These are phyloP conservation scores for Pseudocercospora ulei DNA, from an alignment of 2,329 filamentous ascomycete species.

Conservation along the genomic window DNA sequence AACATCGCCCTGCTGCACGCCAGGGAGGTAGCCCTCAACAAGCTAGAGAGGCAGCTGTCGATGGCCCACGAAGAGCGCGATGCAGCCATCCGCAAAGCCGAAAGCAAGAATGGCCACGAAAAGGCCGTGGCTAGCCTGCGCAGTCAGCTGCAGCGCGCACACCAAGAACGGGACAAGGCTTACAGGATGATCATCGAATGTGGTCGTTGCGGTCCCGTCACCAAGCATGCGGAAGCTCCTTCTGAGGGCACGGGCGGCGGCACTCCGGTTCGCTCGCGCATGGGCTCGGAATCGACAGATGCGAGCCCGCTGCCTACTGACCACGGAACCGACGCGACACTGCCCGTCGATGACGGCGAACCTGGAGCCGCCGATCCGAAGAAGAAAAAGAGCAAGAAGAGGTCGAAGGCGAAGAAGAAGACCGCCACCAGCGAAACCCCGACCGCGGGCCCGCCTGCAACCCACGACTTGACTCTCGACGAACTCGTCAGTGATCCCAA, in stretches of 20 bases:
- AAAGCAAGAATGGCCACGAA: conserved; percentile 28
- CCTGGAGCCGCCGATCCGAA: conserved; percentile 44
- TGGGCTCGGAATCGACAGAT: conserved; percentile 26
- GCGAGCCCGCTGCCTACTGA: conserved; percentile 26
- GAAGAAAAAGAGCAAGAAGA: conserved; percentile 70
- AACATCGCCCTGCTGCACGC: conserved; percentile 21
- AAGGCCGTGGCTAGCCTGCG: conserved; percentile 26
- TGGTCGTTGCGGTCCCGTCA: conserved; percentile 27
- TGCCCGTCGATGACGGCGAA: conserved; percentile 22
- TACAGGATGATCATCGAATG: conserved; percentile 34
- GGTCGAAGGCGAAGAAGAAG: conserved; percentile 72
- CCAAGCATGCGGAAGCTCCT: conserved; percentile 17
- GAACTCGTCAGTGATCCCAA: conserved; percentile 20
- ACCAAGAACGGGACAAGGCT: conserved; percentile 31
- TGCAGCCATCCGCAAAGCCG: conserved; percentile 21
- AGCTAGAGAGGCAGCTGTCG: conserved; percentile 1
- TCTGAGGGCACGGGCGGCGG: conserved; percentile 17
- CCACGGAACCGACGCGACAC: conserved; percentile 20
- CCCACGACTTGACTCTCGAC: conserved; percentile 18
- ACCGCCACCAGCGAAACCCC: conserved; percentile 35
- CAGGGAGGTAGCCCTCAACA: conserved; percentile 8
- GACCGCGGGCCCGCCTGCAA: conserved; percentile 35
- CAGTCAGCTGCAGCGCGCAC: conserved; percentile 28
- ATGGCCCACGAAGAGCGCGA: conserved; percentile 24
- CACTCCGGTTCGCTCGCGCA: conserved; percentile 18